Conservation (phyloP, 345 rosid genomes). For the Corchorus olitorius region DNA sequence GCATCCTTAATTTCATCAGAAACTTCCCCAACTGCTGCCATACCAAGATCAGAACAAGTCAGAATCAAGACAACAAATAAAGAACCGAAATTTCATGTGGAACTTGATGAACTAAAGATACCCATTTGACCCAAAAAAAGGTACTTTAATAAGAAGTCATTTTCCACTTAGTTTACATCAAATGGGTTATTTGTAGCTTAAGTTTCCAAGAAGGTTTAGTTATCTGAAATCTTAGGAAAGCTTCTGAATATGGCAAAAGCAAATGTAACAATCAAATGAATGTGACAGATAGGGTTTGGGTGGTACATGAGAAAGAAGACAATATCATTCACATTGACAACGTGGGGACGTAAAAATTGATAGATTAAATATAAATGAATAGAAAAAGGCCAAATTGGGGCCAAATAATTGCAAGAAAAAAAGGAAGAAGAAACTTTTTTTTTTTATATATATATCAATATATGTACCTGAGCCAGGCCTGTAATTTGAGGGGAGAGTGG, state of each 20-base stretch:
- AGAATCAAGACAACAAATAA: not conserved
- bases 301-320: not conserved
- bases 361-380: not conserved
- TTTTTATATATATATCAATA: too few relatives aligned
- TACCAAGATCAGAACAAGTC: not conserved
- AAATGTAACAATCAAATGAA: not conserved
- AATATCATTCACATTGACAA: not conserved
- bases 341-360: not conserved
- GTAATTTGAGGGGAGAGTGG: too few relatives aligned
- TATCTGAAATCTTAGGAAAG: not conserved
- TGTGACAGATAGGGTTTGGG: not conserved
- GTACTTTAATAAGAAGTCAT: not conserved
- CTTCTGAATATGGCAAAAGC: not conserved
- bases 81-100: not conserved
- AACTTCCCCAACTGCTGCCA: not conserved
- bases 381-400: too few relatives aligned
- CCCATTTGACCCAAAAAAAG: not conserved
- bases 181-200: not conserved
- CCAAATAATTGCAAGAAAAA: too few relatives aligned
- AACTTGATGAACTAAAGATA: not conserved
- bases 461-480: too few relatives aligned
- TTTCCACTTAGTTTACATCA: not conserved
- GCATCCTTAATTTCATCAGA: not conserved
- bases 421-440: too few relatives aligned
- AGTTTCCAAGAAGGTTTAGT: not conserved